These are phyloP conservation scores for Vaccinium macrocarpon DNA, from an alignment of 148 eudicot genomes.

Conservation along the genomic window DNA sequence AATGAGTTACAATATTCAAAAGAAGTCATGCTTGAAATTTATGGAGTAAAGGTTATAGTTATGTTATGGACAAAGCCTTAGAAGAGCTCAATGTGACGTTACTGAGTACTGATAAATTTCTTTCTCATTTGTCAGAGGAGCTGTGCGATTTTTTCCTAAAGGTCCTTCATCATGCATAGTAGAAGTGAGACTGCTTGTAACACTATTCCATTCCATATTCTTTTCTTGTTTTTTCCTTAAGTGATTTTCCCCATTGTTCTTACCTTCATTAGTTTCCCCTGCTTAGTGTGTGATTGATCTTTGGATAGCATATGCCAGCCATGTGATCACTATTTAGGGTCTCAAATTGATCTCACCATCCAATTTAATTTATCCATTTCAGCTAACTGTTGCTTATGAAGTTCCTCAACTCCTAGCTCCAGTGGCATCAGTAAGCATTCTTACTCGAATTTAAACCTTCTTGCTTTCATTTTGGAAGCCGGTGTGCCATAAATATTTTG, in stretches of 20 bases:
- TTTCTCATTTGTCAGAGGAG: slow-evolving; percentile 66
- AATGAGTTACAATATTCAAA: background rate
- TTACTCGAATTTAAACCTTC: background rate
- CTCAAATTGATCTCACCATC: background rate
- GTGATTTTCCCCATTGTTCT: background rate
- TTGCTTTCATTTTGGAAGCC: slow-evolving; percentile 3
- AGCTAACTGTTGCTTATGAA: slow-evolving; percentile 96
- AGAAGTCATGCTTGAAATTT: background rate
- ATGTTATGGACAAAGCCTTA: background rate
- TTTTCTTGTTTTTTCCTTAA: background rate
- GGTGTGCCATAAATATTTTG: background rate
- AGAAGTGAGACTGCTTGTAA: slow-evolving; percentile 64
- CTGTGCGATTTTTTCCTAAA: slow-evolving; percentile 91
- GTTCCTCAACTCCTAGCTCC: slow-evolving; percentile 78
- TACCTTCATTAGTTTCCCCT: background rate
- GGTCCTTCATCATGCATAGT: slow-evolving; percentile 76
- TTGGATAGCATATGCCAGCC: background rate
- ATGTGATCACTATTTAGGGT: background rate
- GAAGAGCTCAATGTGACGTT: background rate
- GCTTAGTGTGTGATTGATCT: background rate
- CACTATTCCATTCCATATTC: slow-evolving; percentile 6
- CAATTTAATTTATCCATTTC: slow-evolving; percentile 26
- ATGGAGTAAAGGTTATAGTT: background rate
- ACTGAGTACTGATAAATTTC: slow-evolving; percentile 18
- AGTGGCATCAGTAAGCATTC: slow-evolving; percentile 85